Conservation (phyloP, 768 basidiomycete species). For the Serpula lacrymans region DNA sequence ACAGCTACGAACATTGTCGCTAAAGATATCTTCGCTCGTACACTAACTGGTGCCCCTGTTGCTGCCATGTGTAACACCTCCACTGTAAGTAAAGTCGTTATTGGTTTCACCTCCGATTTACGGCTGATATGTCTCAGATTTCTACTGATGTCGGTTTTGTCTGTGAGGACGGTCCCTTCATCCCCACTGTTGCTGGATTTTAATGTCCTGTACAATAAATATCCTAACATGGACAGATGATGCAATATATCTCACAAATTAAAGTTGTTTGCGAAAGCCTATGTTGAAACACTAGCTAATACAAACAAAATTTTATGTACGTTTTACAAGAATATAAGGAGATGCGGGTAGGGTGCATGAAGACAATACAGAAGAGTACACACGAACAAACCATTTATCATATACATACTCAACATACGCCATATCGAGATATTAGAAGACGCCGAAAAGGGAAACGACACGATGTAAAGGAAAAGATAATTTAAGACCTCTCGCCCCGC, state of each 20-base stretch:
- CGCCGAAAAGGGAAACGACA: slow-evolving; percentile 2
- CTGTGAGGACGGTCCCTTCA: slow-evolving; percentile 45
- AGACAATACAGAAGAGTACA: slow-evolving; percentile 20
- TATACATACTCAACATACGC: slow-evolving; percentile 15
- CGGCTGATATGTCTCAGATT: slow-evolving; percentile 27
- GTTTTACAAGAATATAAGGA: no score
- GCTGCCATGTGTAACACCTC: slow-evolving; percentile 54
- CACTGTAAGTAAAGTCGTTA: slow-evolving; percentile 31
- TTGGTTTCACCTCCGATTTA: neutral
- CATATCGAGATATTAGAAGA: slow-evolving; percentile 9
- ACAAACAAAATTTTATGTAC: no score
- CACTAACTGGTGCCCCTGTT: slow-evolving; percentile 40
- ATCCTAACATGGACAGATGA: no score
- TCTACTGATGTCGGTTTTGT: slow-evolving; percentile 47
- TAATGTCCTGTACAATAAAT: neutral
- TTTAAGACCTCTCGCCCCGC: slow-evolving; percentile 79
- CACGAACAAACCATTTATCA: slow-evolving; percentile 27
- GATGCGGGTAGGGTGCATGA: neutral
- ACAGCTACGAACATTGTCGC: slow-evolving; percentile 48
- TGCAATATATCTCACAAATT: no score
- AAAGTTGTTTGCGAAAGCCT: no score
- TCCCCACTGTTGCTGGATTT: slow-evolving; percentile 34
- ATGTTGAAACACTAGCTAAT: no score
- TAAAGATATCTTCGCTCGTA: slow-evolving; percentile 44
- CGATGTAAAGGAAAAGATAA: neutral